Percentiles rank a stretch among this genome's conserved stretches.
phyloP scores from a whole-genome alignment of 2,329 filamentous ascomycete genomes.

The Aspergillus aculeatus region DNA sequence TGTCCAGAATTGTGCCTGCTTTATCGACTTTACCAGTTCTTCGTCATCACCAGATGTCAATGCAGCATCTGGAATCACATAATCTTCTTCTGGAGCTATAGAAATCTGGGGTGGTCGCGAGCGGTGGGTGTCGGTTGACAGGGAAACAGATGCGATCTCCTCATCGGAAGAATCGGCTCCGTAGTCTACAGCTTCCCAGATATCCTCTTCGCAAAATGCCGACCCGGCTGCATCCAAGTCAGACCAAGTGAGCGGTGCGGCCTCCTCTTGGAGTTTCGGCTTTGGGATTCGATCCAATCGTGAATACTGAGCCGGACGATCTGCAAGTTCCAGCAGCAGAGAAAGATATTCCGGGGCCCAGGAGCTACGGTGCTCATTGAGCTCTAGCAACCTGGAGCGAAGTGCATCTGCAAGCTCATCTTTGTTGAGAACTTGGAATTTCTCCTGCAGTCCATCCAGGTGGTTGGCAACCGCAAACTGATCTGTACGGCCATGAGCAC shows the following conservation, averaged over 20 bases:
- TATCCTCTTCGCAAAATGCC: conserved; percentile 54
- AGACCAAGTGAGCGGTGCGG: conserved; percentile 67
- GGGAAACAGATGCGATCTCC: conserved; percentile 31
- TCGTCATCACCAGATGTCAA: conserved; percentile 33
- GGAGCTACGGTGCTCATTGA: conserved; percentile 56
- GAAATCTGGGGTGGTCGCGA: conserved; percentile 29
- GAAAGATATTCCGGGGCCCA: conserved; percentile 79
- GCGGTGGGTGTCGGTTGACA: conserved; percentile 33
- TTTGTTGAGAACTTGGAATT: conserved; percentile 75
- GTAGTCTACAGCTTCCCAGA: conserved; percentile 44
- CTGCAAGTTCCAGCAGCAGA: conserved; percentile 75
- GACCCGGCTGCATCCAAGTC: conserved; percentile 76
- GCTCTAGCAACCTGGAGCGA: conserved; percentile 56
- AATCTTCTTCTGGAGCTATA: conserved; percentile 31
- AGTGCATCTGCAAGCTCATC: conserved; percentile 76
- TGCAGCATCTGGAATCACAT: conserved; percentile 33
- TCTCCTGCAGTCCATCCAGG: conserved; percentile 75
- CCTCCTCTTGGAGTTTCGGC: conserved; percentile 49
- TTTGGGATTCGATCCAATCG: conserved; percentile 62
- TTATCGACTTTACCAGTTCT: conserved; percentile 40
- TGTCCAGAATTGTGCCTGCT: conserved; percentile 51
- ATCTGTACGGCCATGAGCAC: conserved; percentile 64
- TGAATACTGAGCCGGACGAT: conserved; percentile 72
- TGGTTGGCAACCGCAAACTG: conserved; percentile 69
- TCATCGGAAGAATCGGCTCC: conserved; percentile 41